phyloP scores from a whole-genome alignment of 1,284 basidiomycete genomes.

The Apiotrichum brassicae region DNA sequence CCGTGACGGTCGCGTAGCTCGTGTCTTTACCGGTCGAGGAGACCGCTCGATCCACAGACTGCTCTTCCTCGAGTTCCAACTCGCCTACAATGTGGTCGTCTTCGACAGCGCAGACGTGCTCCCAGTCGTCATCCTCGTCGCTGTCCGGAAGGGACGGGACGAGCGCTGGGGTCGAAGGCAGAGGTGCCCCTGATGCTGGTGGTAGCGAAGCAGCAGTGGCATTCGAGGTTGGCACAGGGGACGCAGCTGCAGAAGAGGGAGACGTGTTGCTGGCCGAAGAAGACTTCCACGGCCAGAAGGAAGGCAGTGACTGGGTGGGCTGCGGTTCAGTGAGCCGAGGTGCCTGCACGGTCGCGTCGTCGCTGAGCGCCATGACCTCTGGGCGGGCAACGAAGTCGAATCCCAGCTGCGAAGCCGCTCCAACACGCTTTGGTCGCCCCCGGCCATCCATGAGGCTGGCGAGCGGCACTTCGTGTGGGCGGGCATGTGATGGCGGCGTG shows the following conservation, averaged over 20 bases:
- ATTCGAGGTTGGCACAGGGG: neutral
- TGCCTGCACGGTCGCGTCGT: constrained; percentile 5
- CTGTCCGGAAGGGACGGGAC: constrained; percentile 12
- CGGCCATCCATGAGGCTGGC: constrained; percentile 26
- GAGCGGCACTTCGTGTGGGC: constrained; percentile 9
- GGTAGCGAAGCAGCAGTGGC: neutral
- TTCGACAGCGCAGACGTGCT: constrained; percentile 25
- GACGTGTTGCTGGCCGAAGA: neutral
- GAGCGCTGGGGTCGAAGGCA: constrained; percentile 22
- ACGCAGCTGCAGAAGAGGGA: neutral
- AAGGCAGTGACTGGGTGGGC: constrained; percentile 4
- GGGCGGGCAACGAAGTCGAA: constrained; percentile 41
- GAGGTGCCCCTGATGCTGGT: neutral
- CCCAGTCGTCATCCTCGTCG: constrained; percentile 35
- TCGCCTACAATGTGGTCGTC: constrained; percentile 38
- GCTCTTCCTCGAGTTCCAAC: constrained; percentile 26
- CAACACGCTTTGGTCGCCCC: constrained; percentile 34
- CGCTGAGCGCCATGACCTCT: constrained; percentile 27
- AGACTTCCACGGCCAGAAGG: constrained; percentile 5
- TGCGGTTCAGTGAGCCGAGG: neutral
- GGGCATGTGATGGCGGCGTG: neutral
- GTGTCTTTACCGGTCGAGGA: too few species aligned
- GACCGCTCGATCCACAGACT: neutral
- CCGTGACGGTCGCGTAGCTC: neutral
- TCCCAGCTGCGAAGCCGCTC: constrained; percentile 36